Base-by-base conservation (phyloP, 2,329 filamentous ascomycete genomes). In the Sordariomycetes sp. region DNA sequence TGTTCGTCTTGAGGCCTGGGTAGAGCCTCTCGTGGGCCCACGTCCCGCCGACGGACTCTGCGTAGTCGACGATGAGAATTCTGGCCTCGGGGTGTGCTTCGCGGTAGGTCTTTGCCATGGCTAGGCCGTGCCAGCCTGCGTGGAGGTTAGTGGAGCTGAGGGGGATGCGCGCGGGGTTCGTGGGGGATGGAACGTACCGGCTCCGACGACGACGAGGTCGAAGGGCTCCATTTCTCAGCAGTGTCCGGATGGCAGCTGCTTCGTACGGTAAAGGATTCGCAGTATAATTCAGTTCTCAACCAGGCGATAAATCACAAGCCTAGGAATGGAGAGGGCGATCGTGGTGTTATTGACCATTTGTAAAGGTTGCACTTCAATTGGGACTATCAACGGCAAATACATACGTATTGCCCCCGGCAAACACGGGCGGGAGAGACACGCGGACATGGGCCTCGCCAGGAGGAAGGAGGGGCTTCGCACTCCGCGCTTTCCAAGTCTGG, bases 21-120 rank as follows among this genome's bases (percentile, higher is more conserved):
- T 63, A 63, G 32, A 61, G 53, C 3, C 59, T 56, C n/a, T 63
- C 53, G 6, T 48, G 48, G n/a, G 61, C 59, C 62, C 62, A 63
- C 2, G 55, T 59, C 14, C 62, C 62, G 22, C 62, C 60, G 18
- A 62, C 22, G 18, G 48, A 57, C 1, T 53, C 22, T 20, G 54
- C 54, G 14, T 40, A 43, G 22, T 63, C 62, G 6, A 61, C 34
- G 11, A 63, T 48, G 18, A 58, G 53, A 12, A 62, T 40, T 14
- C 20, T 54, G 20, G 54, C 35, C 3, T 28, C 2, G 2, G 54
- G 53, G 22, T 61, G 53, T 11, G 48, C 43, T 37, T 55, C 53
- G 7, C 40, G 37, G 53, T 57, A 61, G 11, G 61, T 59, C 34
- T 60, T 61, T 16, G 61, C 61, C 22, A 58, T 56, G 25, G 37